phyloP scores from a whole-genome alignment of 2,329 filamentous ascomycete genomes.

The Periconia sp. region DNA sequence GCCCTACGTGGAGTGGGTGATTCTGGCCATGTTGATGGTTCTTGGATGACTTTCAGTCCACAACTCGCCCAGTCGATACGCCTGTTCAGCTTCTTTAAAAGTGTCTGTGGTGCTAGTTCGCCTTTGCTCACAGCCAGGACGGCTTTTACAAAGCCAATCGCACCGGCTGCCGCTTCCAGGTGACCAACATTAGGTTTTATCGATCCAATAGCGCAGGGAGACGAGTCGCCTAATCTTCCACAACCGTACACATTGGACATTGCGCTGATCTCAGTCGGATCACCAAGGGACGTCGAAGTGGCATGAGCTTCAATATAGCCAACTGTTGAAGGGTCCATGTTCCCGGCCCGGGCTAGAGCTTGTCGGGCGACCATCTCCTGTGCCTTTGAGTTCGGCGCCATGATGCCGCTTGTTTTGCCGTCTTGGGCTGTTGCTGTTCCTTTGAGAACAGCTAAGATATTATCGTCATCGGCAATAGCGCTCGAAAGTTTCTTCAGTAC shows the following conservation, averaged over 20 bases:
- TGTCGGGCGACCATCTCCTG: conserved; percentile 42
- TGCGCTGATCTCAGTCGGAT: conserved; percentile 33
- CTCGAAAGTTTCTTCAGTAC: conserved; percentile 49
- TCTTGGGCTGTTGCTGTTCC: conserved; percentile 33
- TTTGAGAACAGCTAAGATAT: conserved; percentile 39
- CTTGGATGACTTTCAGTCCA: conserved; percentile 38
- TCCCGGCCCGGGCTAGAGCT: conserved; percentile 44
- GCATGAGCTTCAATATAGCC: conserved; percentile 54
- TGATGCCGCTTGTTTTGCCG: conserved; percentile 30
- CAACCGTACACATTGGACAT: conserved; percentile 26
- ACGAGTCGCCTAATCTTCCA: conserved; percentile 2
- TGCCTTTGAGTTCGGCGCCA: conserved; percentile 51
- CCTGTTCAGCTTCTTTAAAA: conserved; percentile 38
- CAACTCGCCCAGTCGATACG: conserved; percentile 33
- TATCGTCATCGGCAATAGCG: conserved; percentile 48
- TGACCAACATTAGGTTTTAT: conserved; percentile 51
- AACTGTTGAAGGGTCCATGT: conserved; percentile 35
- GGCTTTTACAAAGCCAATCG: conserved; percentile 47
- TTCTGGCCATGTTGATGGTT: conserved; percentile 26
- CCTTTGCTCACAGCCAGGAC: conserved; percentile 47
- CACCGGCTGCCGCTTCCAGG: conserved; percentile 46
- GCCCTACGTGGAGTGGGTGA: conserved; percentile 32
- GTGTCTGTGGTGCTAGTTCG: conserved; percentile 32
- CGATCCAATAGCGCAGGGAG: conserved; percentile 12
- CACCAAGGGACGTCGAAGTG: conserved; percentile 64